Conservation (phyloP, 179 eudicot genomes). For the Silene coronaria region DNA sequence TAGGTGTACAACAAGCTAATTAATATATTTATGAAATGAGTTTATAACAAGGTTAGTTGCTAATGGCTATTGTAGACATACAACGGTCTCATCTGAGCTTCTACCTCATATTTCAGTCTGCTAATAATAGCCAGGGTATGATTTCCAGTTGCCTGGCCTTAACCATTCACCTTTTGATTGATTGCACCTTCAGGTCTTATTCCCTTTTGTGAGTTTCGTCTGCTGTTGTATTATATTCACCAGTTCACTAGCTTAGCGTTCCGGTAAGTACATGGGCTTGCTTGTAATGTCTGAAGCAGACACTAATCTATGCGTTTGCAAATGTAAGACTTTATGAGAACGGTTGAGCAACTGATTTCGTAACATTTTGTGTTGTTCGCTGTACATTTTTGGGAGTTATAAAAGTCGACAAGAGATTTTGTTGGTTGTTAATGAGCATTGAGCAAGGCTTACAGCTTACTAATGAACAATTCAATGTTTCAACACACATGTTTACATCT, state of each 20-base stretch:
- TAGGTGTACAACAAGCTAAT: not conserved
- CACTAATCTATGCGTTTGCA: slow-evolving; percentile 2
- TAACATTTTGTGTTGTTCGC: no score
- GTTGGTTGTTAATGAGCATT: not conserved
- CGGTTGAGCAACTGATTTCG: not conserved
- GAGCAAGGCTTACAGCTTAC: no score
- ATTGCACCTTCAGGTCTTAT: not conserved
- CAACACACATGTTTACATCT: no score
- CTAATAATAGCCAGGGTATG: not conserved
- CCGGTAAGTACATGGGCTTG: not conserved
- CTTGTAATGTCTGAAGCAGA: not conserved
- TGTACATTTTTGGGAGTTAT: no score
- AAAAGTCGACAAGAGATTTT: not conserved
- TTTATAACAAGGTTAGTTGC: not conserved
- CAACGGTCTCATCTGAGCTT: no score
- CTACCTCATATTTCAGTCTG: not conserved
- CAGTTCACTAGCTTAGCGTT: not conserved
- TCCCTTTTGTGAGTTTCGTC: not conserved
- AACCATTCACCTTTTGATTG: slow-evolving; percentile 8
- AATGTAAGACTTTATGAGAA: not conserved
- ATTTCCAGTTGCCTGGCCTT: slow-evolving; percentile 10
- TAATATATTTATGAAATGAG: not conserved
- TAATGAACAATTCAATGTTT: not conserved
- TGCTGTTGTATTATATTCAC: slow-evolving; percentile 4
- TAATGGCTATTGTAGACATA: not conserved